Evolutionary conservation across 441 rosid species (phyloP), one percentile per base, ranked within the genome.

Genomic region (Adansonia madagascariensis): DNA sequence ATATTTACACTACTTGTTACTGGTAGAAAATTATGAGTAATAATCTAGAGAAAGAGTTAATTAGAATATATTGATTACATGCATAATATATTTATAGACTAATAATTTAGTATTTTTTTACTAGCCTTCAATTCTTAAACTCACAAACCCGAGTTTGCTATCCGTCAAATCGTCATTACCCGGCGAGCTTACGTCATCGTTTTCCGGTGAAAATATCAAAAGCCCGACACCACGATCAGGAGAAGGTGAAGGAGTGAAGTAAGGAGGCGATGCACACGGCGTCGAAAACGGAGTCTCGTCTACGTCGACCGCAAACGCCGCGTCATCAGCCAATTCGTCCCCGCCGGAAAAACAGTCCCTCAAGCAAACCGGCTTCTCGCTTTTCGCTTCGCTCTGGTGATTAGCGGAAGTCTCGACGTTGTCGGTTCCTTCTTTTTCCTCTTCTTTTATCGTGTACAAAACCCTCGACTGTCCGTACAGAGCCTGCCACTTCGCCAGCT

Each of bases 361-460:
- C 24, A 8, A 11, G 17, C 70, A 17, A 62, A 6, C 63, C 69
- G 75, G 44, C 17, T 56, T 76, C 64, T 67, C 70, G 11, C 6
- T 61, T 79, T 69, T 80, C 80, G 76, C 71, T 69, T 56, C 18
- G 71, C 75, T 5, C 63, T 18, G 35, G 35, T 27, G 75, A 31
- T 66, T 57, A 61, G 80, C 60, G 8, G 78, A 80, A 46, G 61
- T 44, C 24, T 78, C 80, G 73, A 71, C 74, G 75, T 35, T 57
- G 52, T 83, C 76, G 20, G 14, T 17, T 73, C 90, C 56, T 56
- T 91, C 90, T 73, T 79, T 81, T 44, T 85, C 89, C 81, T 86
- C 92, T 46, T 92, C 95, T 74, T 78, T 86, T 61, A 94, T 92
- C 4, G 98, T 92, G 80, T 85, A 94, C 77, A 94, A 81, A 73